A percentile compares a stretch with the other conserved stretches of the same genome.
Evolutionary conservation across 148 eudicot species (phyloP).

Genomic region (Cornus florida): DNA sequence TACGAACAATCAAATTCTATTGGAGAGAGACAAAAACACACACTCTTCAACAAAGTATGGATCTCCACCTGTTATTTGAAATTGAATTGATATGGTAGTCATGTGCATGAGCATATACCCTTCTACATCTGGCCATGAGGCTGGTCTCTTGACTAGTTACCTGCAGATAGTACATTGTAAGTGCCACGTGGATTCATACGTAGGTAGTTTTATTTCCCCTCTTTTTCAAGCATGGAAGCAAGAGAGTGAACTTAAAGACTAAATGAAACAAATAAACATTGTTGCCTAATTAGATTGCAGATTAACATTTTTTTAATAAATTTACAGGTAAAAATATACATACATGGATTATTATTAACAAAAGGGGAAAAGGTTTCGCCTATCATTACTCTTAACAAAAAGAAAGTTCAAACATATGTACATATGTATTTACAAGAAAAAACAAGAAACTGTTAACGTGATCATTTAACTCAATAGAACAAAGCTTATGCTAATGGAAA

Average conservation of each 20-base stretch:
- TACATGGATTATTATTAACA: not conserved
- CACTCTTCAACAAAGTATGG: not conserved
- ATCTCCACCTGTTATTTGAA: slow-evolving; percentile 68
- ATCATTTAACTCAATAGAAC: not conserved
- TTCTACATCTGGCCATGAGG: slow-evolving; percentile 73
- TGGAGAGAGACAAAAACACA: not conserved
- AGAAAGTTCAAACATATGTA: no score
- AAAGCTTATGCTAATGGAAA: not conserved
- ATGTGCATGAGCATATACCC: slow-evolving; percentile 89
- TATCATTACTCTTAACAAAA: no score
- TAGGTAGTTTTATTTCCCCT: no score
- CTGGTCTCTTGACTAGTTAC: slow-evolving; percentile 74
- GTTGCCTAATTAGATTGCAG: not conserved
- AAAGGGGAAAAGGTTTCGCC: not conserved
- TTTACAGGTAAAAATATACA: no score
- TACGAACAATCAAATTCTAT: no score
- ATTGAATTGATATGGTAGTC: slow-evolving; percentile 84
- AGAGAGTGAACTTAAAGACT: not conserved
- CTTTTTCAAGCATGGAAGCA: not conserved
- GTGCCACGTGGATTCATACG: not conserved
- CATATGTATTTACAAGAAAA: not conserved
- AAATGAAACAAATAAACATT: not conserved
- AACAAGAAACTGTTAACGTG: not conserved
- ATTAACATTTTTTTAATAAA: not conserved
- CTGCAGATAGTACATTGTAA: slow-evolving; percentile 28